phyloP scores from a whole-genome alignment of 129 eudicot genomes.

The Dittrichia graveolens region DNA sequence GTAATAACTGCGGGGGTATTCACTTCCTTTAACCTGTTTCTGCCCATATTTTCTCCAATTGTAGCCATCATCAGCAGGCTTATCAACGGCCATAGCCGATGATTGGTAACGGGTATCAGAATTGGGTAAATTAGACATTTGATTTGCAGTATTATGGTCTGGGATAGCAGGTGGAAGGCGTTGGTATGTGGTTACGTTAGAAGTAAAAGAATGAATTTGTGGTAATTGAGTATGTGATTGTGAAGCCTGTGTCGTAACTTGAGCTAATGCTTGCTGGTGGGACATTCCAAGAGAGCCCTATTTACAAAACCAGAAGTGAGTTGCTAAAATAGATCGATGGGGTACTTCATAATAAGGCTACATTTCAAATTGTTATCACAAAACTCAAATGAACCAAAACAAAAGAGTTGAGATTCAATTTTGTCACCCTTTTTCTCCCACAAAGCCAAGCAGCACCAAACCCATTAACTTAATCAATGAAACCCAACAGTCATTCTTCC shows the following conservation, averaged over 20 bases:
- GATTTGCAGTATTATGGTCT: constrained; percentile 41
- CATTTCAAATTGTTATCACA: background rate
- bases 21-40: constrained; percentile 92
- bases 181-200: constrained; percentile 48
- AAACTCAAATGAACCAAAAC: too few species aligned
- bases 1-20: constrained; percentile 89
- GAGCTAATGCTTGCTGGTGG: constrained; percentile 76
- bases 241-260: constrained; percentile 60
- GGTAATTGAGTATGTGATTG: constrained; percentile 58
- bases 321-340: constrained; percentile 21
- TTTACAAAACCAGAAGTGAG: constrained; percentile 21
- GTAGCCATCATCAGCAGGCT: constrained; percentile 89
- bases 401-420: too few species aligned
- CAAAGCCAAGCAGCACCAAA: too few species aligned
- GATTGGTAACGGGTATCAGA: constrained; percentile 61
- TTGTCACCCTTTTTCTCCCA: too few species aligned
- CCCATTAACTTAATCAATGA: too few species aligned
- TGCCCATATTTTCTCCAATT: constrained; percentile 97
- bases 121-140: constrained; percentile 48
- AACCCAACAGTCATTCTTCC: too few species aligned
- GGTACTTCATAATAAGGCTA: background rate
- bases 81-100: constrained; percentile 60
- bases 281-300: constrained; percentile 75
- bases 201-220: constrained; percentile 43
- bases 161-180: constrained; percentile 43